These are phyloP conservation scores for Suillus weaverae DNA, from an alignment of 768 basidiomycete genomes.

Conservation along the genomic window DNA sequence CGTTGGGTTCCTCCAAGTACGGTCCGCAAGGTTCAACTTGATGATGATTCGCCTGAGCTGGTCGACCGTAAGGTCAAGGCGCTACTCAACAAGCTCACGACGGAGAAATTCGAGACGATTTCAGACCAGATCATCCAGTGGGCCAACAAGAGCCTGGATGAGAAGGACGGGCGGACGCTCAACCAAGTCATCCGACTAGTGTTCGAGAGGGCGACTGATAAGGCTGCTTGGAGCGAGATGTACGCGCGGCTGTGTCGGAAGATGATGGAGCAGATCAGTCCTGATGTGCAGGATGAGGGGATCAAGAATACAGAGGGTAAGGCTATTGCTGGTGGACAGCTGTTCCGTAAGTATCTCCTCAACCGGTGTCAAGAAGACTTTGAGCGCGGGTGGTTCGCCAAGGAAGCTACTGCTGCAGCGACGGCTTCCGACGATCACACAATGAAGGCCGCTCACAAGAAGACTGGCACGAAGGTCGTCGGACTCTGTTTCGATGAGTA, in stretches of 20 bases:
- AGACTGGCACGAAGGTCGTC: slow-evolving; percentile 51
- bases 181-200: slow-evolving; percentile 96
- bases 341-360: slow-evolving; percentile 96
- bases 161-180: slow-evolving; percentile 90
- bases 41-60: slow-evolving; percentile 74
- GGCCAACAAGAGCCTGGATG: slow-evolving; percentile 91
- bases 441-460: slow-evolving; percentile 65
- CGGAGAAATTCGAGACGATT: slow-evolving; percentile 96
- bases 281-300: slow-evolving; percentile 85
- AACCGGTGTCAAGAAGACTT: slow-evolving; percentile 98
- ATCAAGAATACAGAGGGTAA: slow-evolving; percentile 81
- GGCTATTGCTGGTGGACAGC: slow-evolving; percentile 88
- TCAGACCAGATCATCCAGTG: slow-evolving; percentile 93
- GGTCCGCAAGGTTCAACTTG: slow-evolving; percentile 45
- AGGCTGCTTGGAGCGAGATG: slow-evolving; percentile 96
- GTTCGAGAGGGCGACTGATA: slow-evolving; percentile 97
- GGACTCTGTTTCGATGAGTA: slow-evolving; percentile 94
- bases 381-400: slow-evolving; percentile 91
- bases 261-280: slow-evolving; percentile 92
- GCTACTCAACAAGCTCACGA: slow-evolving; percentile 92
- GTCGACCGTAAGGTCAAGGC: slow-evolving; percentile 93
- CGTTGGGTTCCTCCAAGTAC: slow-evolving; percentile 67
- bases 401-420: slow-evolving; percentile 55
- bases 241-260: slow-evolving; percentile 93
- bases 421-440: slow-evolving; percentile 86